A percentile compares a stretch with the other conserved stretches of the same genome.
These are phyloP conservation scores for Paecilomyces variotii DNA, from an alignment of 2,329 filamentous ascomycete species.

Conservation along the genomic window DNA sequence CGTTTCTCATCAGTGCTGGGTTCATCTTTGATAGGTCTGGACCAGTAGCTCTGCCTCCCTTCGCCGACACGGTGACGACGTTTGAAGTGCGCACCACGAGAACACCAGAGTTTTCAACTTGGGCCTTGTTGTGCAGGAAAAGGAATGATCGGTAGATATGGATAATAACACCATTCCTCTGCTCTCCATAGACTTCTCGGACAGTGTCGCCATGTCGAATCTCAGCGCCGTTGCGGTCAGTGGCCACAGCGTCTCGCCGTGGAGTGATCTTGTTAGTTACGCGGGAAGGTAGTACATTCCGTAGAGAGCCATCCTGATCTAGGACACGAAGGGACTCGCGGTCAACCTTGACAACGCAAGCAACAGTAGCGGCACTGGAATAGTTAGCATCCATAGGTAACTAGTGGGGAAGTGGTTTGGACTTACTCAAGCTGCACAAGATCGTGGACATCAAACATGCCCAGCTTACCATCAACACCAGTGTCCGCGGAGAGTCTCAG, in stretches of 20 bases:
- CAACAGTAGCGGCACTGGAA: constrained; percentile 69
- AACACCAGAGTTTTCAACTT: constrained; percentile 79
- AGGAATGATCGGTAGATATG: constrained; percentile 91
- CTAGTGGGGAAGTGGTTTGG: background rate
- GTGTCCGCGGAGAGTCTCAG: constrained; percentile 87
- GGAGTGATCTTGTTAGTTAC: constrained; percentile 82
- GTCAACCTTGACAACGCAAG: constrained; percentile 89
- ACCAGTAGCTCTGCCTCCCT: constrained; percentile 69
- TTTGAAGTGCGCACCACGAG: constrained; percentile 81
- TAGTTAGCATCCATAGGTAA: constrained; percentile 19
- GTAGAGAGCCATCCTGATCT: constrained; percentile 78
- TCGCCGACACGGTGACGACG: constrained; percentile 86
- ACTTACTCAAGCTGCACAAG: constrained; percentile 81
- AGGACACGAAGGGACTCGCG: constrained; percentile 83
- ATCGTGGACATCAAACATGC: constrained; percentile 86
- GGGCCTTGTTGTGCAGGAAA: constrained; percentile 77
- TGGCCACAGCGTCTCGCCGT: constrained; percentile 77
- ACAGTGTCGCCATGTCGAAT: constrained; percentile 88
- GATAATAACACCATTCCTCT: constrained; percentile 77
- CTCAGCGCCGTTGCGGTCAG: constrained; percentile 86
- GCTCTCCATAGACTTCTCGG: constrained; percentile 79
- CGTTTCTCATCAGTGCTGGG: constrained; percentile 70
- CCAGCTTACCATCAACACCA: constrained; percentile 71
- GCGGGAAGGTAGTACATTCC: constrained; percentile 80
- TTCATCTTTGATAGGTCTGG: constrained; percentile 89